A percentile compares a stretch with the other conserved stretches of the same genome.
These are phyloP conservation scores for Akanthomyces lecanii DNA, from an alignment of 2,329 filamentous ascomycete genomes.

Conservation along the genomic window DNA sequence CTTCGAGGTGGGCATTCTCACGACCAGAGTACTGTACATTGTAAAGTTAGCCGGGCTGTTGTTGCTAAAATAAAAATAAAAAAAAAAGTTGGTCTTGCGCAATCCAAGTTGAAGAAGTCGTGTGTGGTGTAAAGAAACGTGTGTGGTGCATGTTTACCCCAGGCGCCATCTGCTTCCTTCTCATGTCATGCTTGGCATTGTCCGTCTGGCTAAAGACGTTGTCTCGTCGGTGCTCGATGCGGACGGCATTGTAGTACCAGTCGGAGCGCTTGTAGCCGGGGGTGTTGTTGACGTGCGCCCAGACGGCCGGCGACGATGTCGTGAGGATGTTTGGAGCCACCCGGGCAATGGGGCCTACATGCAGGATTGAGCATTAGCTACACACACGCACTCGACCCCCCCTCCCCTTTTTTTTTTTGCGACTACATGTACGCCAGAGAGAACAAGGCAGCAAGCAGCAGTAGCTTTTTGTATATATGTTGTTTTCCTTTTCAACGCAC, in stretches of 20 bases:
- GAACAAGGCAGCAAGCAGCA: neutral
- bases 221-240: conserved; percentile 46
- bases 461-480: too few relatives aligned
- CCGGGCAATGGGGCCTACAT: conserved; percentile 28
- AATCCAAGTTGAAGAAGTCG: neutral
- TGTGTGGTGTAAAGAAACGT: too few relatives aligned
- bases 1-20: conserved; percentile 48
- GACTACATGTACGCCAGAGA: too few relatives aligned
- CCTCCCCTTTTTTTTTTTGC: too few relatives aligned
- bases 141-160: conserved; percentile 35
- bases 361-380: too few relatives aligned
- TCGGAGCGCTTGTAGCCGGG: conserved; percentile 38
- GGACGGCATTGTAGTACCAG: conserved; percentile 43
- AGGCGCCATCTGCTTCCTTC: conserved; percentile 46
- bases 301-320: conserved; percentile 45
- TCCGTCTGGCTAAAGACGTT: conserved; percentile 51
- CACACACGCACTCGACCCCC: too few relatives aligned
- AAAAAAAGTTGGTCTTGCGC: neutral
- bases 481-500: conserved; percentile 20
- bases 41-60: neutral
- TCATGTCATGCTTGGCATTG: conserved; percentile 41
- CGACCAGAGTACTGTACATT: conserved; percentile 47
- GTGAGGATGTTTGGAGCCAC: conserved; percentile 44
- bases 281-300: conserved; percentile 40
- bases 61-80: neutral